Evolutionary conservation across 2,329 filamentous ascomycete genomes (phyloP).

Genomic region (Venturia pyrina): DNA sequence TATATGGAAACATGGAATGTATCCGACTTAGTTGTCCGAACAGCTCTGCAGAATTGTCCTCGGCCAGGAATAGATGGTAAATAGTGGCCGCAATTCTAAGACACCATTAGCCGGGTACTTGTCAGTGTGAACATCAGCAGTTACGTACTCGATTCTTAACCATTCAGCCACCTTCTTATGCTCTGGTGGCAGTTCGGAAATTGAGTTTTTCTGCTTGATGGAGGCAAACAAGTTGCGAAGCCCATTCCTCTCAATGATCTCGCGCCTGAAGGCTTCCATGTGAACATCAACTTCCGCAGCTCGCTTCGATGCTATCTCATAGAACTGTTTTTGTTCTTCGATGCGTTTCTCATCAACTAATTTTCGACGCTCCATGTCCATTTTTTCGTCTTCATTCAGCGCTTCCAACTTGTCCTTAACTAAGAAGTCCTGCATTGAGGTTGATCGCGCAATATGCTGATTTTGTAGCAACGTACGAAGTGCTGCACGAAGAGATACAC

Average conservation of each 20-base stretch:
- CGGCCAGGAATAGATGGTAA: conserved; percentile 93
- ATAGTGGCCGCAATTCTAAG: conserved; percentile 74
- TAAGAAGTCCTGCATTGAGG: conserved; percentile 76
- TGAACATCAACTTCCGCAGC: conserved; percentile 92
- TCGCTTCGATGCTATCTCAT: conserved; percentile 84
- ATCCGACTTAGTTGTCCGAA: conserved; percentile 92
- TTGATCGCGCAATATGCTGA: conserved; percentile 70
- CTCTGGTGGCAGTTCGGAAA: conserved; percentile 81
- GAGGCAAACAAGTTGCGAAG: conserved; percentile 87
- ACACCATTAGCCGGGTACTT: conserved; percentile 14
- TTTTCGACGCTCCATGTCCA: conserved; percentile 72
- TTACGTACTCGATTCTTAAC: conserved; percentile 71
- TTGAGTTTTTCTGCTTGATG: conserved; percentile 80
- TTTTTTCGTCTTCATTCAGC: conserved; percentile 69
- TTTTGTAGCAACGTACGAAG: conserved; percentile 80
- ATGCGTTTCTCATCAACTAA: conserved; percentile 77
- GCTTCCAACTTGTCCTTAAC: conserved; percentile 56
- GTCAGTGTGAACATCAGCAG: background rate
- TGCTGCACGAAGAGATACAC: conserved; percentile 84
- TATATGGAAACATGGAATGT: conserved; percentile 89
- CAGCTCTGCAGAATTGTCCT: conserved; percentile 94
- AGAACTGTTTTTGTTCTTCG: conserved; percentile 88
- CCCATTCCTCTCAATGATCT: conserved; percentile 68
- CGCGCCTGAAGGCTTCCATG: conserved; percentile 72
- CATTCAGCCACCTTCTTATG: conserved; percentile 98